Evolutionary conservation across 2,329 filamentous ascomycete genomes (phyloP).

Genomic region (Aspergillus fructus): DNA sequence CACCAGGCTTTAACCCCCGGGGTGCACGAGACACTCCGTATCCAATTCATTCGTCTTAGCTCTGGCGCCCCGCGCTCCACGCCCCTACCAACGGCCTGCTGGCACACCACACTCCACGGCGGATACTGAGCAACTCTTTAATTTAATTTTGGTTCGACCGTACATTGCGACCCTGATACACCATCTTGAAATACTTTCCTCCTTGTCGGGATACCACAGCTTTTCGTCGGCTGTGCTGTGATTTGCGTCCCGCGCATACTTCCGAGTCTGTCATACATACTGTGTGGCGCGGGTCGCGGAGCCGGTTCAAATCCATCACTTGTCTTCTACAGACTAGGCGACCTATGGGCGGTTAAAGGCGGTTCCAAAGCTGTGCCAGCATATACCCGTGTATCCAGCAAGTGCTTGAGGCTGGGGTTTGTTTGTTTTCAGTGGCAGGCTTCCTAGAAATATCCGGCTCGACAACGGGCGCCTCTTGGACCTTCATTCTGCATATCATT

Average conservation of each 20-base stretch:
- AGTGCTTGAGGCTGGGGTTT: background rate
- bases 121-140: background rate
- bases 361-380: background rate
- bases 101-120: background rate
- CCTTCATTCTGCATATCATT: background rate
- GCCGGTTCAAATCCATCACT: background rate
- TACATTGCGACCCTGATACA: background rate
- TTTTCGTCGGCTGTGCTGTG: background rate
- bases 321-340: background rate
- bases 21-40: background rate
- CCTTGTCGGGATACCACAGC: background rate
- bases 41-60: background rate
- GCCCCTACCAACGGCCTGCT: background rate
- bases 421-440: background rate
- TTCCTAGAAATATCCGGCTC: background rate
- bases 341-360: background rate
- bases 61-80: background rate
- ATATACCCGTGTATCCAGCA: background rate
- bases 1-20: background rate
- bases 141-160: background rate
- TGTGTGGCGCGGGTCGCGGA: background rate
- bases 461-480: background rate
- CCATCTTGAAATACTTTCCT: background rate
- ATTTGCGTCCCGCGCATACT: background rate
- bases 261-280: background rate